A percentile compares a stretch with the other conserved stretches of the same genome.
Conservation (phyloP, 176 grass and related monocot species). For the Panicum miliaceum region DNA sequence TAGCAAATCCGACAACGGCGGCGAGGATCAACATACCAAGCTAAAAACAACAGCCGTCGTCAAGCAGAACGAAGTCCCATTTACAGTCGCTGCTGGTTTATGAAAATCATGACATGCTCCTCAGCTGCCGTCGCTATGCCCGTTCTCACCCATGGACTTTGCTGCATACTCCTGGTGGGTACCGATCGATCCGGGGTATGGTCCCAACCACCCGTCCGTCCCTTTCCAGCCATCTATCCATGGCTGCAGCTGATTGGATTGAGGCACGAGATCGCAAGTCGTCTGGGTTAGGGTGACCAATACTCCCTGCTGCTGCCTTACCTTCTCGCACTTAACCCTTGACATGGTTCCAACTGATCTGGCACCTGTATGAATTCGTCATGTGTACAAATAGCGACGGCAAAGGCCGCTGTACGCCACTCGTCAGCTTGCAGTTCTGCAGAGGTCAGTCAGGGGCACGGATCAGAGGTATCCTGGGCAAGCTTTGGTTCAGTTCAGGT, state of each 20-base stretch:
- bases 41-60: neutral
- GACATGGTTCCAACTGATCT: constrained; percentile 11
- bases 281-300: constrained; percentile 37
- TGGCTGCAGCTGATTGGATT: constrained; percentile 18
- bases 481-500: constrained; percentile 6
- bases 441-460: constrained; percentile 9
- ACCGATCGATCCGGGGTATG: neutral
- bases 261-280: constrained; percentile 24
- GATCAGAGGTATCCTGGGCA: constrained; percentile 30
- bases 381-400: constrained; percentile 23
- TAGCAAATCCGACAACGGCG: neutral
- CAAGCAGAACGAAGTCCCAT: neutral
- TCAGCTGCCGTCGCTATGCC: neutral
- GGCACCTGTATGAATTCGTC: constrained; percentile 24
- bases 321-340: constrained; percentile 50
- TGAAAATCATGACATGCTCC: neutral
- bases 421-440: neutral
- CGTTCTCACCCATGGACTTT: constrained; percentile 28
- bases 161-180: constrained; percentile 21
- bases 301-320: constrained; percentile 40
- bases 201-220: constrained; percentile 46
- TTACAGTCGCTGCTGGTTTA: neutral
- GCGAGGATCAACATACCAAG: neutral
- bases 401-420: constrained; percentile 24
- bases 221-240: constrained; percentile 23